Conservation (phyloP, 495 filamentous ascomycete genomes). For the Xylaria scruposa region DNA sequence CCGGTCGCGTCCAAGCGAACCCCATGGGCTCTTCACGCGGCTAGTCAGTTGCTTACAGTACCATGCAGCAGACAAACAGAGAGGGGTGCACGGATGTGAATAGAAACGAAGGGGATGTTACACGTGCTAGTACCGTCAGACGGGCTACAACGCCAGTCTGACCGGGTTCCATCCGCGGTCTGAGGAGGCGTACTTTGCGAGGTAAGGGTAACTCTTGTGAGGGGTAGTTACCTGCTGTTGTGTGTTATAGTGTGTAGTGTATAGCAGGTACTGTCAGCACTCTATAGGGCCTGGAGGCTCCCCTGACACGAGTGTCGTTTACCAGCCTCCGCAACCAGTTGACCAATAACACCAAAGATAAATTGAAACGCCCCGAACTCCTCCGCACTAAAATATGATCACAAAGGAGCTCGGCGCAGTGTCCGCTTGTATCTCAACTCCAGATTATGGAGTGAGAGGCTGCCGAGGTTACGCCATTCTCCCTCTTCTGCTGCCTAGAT, state of each 20-base stretch:
- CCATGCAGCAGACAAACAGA: background rate
- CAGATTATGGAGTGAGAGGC: background rate
- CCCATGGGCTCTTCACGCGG: background rate
- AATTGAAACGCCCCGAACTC: background rate
- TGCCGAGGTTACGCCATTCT: conserved; percentile 26
- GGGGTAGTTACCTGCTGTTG: background rate
- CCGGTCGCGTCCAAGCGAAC: background rate
- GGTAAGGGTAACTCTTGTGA: background rate
- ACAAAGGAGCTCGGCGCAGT: background rate
- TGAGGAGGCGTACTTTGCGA: conserved; percentile 12
- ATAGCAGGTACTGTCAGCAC: background rate
- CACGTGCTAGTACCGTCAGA: conserved; percentile 12
- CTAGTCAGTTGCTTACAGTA: background rate
- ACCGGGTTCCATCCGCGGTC: conserved; percentile 26
- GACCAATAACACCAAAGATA: background rate
- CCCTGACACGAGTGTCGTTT: conserved; percentile 4
- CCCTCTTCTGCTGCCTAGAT: conserved; percentile 2
- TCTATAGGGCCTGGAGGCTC: background rate
- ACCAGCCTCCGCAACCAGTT: background rate
- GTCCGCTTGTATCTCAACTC: background rate
- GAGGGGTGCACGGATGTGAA: background rate
- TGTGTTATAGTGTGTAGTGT: background rate
- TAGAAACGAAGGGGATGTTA: background rate
- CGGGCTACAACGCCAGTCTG: conserved; percentile 22
- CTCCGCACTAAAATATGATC: conserved; percentile 3